phyloP scores from a whole-genome alignment of 805 yeast genomes.

The Wickerhamomyces hampshirensis region DNA sequence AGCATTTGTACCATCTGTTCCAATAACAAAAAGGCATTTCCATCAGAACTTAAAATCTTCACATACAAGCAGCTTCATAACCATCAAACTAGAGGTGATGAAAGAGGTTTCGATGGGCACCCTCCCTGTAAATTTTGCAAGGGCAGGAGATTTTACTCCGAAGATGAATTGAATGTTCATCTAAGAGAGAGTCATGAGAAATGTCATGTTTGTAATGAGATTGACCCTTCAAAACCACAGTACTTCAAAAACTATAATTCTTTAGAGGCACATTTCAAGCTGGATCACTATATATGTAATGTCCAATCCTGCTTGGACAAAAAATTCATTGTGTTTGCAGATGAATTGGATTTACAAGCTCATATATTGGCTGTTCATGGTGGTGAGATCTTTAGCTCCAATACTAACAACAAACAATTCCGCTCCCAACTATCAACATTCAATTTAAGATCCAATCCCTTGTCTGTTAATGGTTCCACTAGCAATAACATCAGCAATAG shows the following conservation, averaged over 20 bases:
- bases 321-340: constrained; percentile 87
- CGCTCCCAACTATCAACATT: constrained; percentile 65
- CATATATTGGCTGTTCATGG: constrained; percentile 85
- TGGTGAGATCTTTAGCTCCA: constrained; percentile 41
- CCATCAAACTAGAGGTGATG: constrained; percentile 75
- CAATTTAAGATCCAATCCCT: constrained; percentile 18
- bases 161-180: constrained; percentile 80
- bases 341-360: constrained; percentile 79
- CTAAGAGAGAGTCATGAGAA: constrained; percentile 80
- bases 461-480: too few relatives aligned
- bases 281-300: constrained; percentile 71
- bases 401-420: constrained; percentile 23
- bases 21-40: constrained; percentile 70
- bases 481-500: constrained; percentile 15
- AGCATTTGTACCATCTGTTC: constrained; percentile 74
- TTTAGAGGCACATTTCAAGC: constrained; percentile 68
- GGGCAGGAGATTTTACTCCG: constrained; percentile 73
- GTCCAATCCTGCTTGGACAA: constrained; percentile 78
- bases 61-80: constrained; percentile 55
- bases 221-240: constrained; percentile 55
- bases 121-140: constrained; percentile 83
- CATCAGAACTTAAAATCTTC: constrained; percentile 62
- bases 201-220: constrained; percentile 84
- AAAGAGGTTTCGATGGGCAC: constrained; percentile 78
- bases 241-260: constrained; percentile 76